These are phyloP conservation scores for Coemansia sp. DNA, from an alignment of 192 early-diverging fungal genomes.

Conservation along the genomic window DNA sequence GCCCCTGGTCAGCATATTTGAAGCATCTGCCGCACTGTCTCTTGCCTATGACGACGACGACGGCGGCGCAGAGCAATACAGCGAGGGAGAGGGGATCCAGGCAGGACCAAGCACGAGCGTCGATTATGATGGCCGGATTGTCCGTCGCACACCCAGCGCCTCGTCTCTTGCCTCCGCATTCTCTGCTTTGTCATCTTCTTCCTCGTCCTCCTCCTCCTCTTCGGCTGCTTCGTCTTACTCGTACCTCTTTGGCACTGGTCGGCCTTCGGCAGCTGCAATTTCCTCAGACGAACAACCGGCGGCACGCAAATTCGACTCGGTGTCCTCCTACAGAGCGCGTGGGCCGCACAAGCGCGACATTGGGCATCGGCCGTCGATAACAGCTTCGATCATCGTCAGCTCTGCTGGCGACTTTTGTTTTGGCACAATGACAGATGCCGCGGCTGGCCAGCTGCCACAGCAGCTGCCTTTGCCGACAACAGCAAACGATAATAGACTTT, in stretches of 20 bases:
- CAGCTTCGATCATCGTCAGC: neutral
- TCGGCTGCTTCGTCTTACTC: conserved; percentile 43
- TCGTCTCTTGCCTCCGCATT: conserved; percentile 29
- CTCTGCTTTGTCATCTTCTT: conserved; percentile 14
- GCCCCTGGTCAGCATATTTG: conserved; percentile 50
- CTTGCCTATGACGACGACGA: neutral
- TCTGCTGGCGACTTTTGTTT: neutral
- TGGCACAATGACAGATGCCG: neutral
- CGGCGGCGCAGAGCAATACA: neutral
- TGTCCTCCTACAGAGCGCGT: neutral
- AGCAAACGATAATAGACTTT: no score
- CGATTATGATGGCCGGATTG: neutral
- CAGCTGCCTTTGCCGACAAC: no score
- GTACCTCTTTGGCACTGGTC: conserved; percentile 47
- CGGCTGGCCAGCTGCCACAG: no score
- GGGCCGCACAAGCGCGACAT: no score
- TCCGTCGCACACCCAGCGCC: conserved; percentile 9
- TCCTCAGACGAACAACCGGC: neutral
- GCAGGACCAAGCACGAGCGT: neutral
- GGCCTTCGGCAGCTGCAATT: conserved; percentile 13
- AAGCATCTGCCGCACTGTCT: conserved; percentile 1
- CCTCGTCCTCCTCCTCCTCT: conserved; percentile 28
- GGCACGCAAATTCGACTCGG: neutral
- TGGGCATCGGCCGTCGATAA: neutral
- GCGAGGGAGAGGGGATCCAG: neutral